A percentile compares a stretch with the other conserved stretches of the same genome.
These are phyloP conservation scores for Aspergillus unguis DNA, from an alignment of 2,329 filamentous ascomycete species.

Conservation along the genomic window DNA sequence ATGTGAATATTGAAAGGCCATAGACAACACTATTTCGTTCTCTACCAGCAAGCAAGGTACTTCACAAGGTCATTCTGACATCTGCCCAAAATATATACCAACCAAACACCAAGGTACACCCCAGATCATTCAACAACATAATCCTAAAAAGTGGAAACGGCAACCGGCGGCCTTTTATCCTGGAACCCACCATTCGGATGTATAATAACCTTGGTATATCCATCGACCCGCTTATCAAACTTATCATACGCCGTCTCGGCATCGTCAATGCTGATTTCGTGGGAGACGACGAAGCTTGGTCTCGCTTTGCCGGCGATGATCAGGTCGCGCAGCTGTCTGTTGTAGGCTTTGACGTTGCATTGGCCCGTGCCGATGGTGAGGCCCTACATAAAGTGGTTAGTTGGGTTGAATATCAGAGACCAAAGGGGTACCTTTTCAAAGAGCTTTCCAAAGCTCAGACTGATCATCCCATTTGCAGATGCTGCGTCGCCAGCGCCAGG, in stretches of 20 bases:
- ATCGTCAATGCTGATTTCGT: constrained; percentile 62
- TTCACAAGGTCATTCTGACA: too few species aligned
- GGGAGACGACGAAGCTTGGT: constrained; percentile 64
- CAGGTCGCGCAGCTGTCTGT: constrained; percentile 62
- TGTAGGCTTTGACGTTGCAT: constrained; percentile 67
- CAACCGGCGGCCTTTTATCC: background rate
- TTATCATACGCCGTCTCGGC: constrained; percentile 61
- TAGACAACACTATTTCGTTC: too few species aligned
- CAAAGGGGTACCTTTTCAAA: constrained; percentile 58
- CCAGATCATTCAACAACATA: too few species aligned
- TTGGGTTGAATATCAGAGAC: background rate
- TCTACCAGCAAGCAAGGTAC: too few species aligned
- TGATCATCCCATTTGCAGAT: constrained; percentile 60
- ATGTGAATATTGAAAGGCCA: too few species aligned
- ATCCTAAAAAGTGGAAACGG: background rate
- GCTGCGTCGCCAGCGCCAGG: constrained; percentile 62
- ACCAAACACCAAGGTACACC: too few species aligned
- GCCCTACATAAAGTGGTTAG: constrained; percentile 40
- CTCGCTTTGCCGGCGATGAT: constrained; percentile 64
- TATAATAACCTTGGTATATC: constrained; percentile 66
- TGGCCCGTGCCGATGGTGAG: constrained; percentile 60
- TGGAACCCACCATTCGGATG: constrained; percentile 57
- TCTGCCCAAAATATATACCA: too few species aligned
- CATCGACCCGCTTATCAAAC: constrained; percentile 64
- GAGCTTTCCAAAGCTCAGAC: constrained; percentile 64